These are phyloP conservation scores for Penicillium hesseltinei DNA, from an alignment of 2,329 filamentous ascomycete species.

Conservation along the genomic window DNA sequence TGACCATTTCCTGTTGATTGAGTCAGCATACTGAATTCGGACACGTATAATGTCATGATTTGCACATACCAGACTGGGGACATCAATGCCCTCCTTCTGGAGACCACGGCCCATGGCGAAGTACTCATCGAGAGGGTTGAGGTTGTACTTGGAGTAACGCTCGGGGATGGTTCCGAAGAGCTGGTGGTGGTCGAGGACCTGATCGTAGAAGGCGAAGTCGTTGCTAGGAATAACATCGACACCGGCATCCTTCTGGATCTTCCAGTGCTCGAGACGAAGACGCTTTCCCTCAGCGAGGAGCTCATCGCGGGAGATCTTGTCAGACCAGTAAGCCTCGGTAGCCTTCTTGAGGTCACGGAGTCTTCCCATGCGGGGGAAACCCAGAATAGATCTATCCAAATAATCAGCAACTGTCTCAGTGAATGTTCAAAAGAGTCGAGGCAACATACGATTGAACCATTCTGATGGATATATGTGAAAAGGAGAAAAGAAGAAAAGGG, in stretches of 20 bases:
- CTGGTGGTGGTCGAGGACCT: conserved; percentile 25
- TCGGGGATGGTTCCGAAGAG: conserved; percentile 73
- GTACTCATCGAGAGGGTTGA: conserved; percentile 90
- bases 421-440: neutral
- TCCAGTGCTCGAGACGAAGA: conserved; percentile 95
- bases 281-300: conserved; percentile 95
- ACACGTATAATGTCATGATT: neutral
- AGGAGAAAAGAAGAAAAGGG: conserved; percentile 9
- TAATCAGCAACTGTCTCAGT: neutral
- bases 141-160: conserved; percentile 86
- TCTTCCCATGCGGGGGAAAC: conserved; percentile 98
- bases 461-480: conserved; percentile 38
- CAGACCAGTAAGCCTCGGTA: conserved; percentile 95
- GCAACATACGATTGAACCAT: conserved; percentile 61
- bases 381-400: conserved; percentile 69
- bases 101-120: conserved; percentile 99
- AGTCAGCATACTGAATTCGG: neutral
- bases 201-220: conserved; percentile 88
- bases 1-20: conserved; percentile 83
- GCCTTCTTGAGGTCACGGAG: conserved; percentile 99
- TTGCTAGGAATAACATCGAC: conserved; percentile 98
- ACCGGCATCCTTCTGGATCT: conserved; percentile 98
- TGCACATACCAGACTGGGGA: conserved; percentile 68
- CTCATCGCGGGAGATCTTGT: conserved; percentile 87
- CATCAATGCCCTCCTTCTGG: conserved; percentile 79